Evolutionary conservation across 148 eudicot species (phyloP).

Genomic region (Chenopodium album): DNA sequence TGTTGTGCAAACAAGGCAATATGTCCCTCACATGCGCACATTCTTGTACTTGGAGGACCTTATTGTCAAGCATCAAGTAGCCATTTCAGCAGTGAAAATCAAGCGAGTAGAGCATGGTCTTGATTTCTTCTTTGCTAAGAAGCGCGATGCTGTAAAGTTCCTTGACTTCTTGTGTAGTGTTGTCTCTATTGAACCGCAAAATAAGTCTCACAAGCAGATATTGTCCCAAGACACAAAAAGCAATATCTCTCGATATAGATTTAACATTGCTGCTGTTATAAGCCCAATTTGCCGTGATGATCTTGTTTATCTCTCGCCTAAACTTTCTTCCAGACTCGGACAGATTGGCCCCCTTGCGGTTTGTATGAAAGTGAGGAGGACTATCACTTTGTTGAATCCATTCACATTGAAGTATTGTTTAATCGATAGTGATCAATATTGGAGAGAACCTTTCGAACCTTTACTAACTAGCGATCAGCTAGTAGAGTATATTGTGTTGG

Average conservation of each 20-base stretch:
- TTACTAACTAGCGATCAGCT: slow-evolving; percentile 15
- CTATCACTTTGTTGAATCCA: slow-evolving; percentile 16
- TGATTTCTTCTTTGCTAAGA: slow-evolving; percentile 22
- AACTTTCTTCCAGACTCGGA: slow-evolving; percentile 5
- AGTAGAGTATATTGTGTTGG: slow-evolving; percentile 18
- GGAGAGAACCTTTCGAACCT: slow-evolving; percentile 28
- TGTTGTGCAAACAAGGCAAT: slow-evolving; percentile 28
- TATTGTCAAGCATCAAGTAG: slow-evolving; percentile 11
- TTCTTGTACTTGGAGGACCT: slow-evolving; percentile 13
- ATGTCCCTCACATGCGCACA: slow-evolving; percentile 17
- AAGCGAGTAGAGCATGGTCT: slow-evolving; percentile 15
- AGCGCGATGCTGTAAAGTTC: slow-evolving; percentile 21
- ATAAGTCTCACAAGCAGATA: slow-evolving; percentile 3
- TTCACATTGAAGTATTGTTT: slow-evolving; percentile 1
- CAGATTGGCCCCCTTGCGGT: slow-evolving; percentile 17
- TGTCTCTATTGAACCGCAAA: slow-evolving; percentile 5
- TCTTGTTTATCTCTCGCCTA: slow-evolving; percentile 14
- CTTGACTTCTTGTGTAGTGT: slow-evolving; percentile 7
- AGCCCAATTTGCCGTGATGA: slow-evolving; percentile 24
- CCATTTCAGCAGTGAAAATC: slow-evolving; percentile 8
- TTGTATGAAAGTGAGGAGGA: slow-evolving; percentile 17
- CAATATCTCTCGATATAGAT: neutral
- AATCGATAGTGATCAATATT: slow-evolving; percentile 10
- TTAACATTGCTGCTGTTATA: slow-evolving; percentile 11
- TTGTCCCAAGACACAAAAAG: slow-evolving; percentile 18